These are phyloP conservation scores for Diddensiella caesifluorescens DNA, from an alignment of 805 yeast species.

Conservation along the genomic window DNA sequence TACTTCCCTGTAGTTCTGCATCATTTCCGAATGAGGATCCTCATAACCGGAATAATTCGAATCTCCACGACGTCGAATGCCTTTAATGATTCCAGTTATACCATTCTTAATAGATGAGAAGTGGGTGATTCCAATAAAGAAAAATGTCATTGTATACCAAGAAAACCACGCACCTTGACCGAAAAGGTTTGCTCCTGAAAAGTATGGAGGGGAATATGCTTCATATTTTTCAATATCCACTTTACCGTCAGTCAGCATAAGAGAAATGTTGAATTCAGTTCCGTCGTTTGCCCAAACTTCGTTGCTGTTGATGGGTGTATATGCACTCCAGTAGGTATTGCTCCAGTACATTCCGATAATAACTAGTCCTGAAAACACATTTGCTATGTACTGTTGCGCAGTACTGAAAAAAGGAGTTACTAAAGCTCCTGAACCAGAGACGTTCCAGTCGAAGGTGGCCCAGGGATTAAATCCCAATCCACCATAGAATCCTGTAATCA, in stretches of 20 bases:
- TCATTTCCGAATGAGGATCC: constrained; percentile 31
- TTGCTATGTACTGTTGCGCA: constrained; percentile 23
- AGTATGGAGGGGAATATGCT: constrained; percentile 52
- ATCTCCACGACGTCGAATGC: constrained; percentile 3
- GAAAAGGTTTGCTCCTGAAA: constrained; percentile 50
- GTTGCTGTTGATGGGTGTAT: constrained; percentile 55
- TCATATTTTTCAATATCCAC: constrained; percentile 44
- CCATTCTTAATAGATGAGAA: constrained; percentile 21
- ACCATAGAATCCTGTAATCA: constrained; percentile 45
- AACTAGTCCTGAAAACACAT: constrained; percentile 16
- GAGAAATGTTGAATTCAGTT: constrained; percentile 41
- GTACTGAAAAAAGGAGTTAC: constrained; percentile 42
- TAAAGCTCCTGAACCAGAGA: constrained; percentile 19
- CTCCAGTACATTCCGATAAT: constrained; percentile 47
- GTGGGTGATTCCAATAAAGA: constrained; percentile 30
- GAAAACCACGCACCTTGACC: constrained; percentile 50
- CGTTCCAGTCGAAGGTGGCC: constrained; percentile 42
- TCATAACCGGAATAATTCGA: constrained; percentile 24
- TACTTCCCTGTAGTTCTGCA: constrained; percentile 55
- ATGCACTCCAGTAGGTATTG: constrained; percentile 53
- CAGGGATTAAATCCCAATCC: constrained; percentile 43
- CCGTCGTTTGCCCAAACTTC: constrained; percentile 51
- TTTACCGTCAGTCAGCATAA: constrained; percentile 36
- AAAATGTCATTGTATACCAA: constrained; percentile 47
- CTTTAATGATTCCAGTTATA: constrained; percentile 15